Evolutionary conservation across 805 yeast species (phyloP).

Genomic region (Danielozyma ontarioensis): DNA sequence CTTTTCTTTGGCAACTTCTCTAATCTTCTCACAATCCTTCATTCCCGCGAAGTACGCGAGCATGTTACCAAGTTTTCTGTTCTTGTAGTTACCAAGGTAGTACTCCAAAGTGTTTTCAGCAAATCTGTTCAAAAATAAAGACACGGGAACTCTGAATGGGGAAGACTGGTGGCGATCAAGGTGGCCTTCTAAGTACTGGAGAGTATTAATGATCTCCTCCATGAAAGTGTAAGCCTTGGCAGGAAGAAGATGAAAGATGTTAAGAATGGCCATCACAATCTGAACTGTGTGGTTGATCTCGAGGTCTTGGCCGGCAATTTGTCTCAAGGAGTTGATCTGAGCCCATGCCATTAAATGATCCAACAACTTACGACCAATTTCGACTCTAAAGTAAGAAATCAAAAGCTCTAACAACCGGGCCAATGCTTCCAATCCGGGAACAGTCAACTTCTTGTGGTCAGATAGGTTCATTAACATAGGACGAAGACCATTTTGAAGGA

Average conservation of each 20-base stretch:
- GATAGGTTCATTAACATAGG: conserved; percentile 95
- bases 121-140: conserved; percentile 79
- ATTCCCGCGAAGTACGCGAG: conserved; percentile 61
- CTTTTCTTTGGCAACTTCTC: conserved; percentile 50
- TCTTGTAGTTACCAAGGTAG: conserved; percentile 61
- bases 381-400: conserved; percentile 92
- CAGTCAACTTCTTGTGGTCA: conserved; percentile 86
- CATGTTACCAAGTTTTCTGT: conserved; percentile 59
- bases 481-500: conserved; percentile 89
- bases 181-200: conserved; percentile 74
- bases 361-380: conserved; percentile 85
- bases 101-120: conserved; percentile 68
- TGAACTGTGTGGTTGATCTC: conserved; percentile 77
- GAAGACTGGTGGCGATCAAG: conserved; percentile 80
- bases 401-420: conserved; percentile 81
- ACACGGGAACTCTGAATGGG: conserved; percentile 88
- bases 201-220: conserved; percentile 75
- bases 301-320: conserved; percentile 74
- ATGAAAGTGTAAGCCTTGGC: conserved; percentile 88
- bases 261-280: conserved; percentile 83
- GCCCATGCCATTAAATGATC: conserved; percentile 98
- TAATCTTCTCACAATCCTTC: conserved; percentile 51
- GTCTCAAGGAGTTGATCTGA: conserved; percentile 69
- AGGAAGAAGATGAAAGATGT: conserved; percentile 88
- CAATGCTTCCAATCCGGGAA: conserved; percentile 84